phyloP scores from a whole-genome alignment of 2,329 filamentous ascomycete genomes.

The Xylariaceae sp. region DNA sequence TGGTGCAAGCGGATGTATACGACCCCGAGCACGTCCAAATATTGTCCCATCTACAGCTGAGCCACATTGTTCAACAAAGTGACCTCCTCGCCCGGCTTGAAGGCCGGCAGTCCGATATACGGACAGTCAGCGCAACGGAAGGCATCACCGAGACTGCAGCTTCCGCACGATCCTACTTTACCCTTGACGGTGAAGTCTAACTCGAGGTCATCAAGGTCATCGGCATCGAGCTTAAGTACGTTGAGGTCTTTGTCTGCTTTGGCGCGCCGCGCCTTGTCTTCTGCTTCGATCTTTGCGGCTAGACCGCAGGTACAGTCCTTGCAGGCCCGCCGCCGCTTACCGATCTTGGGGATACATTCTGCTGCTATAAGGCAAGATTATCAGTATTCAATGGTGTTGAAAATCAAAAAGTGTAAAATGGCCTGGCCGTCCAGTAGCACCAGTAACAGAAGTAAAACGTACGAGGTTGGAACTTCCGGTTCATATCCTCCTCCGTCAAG shows the following conservation, averaged over 20 bases:
- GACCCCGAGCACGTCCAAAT: not conserved
- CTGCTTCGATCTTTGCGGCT: slow-evolving; percentile 75
- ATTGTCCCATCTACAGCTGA: slow-evolving; percentile 55
- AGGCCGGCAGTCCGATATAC: slow-evolving; percentile 62
- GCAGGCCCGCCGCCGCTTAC: slow-evolving; percentile 86
- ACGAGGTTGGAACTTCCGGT: slow-evolving; percentile 74
- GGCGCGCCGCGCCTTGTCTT: slow-evolving; percentile 65
- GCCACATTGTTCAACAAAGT: slow-evolving; percentile 78
- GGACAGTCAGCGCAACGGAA: slow-evolving; percentile 63
- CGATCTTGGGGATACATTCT: slow-evolving; percentile 80
- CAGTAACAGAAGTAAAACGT: slow-evolving; percentile 37
- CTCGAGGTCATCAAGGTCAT: slow-evolving; percentile 67
- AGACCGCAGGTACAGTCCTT: slow-evolving; percentile 98
- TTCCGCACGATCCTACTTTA: slow-evolving; percentile 91
- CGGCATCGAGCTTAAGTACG: slow-evolving; percentile 63
- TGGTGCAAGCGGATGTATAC: not conserved
- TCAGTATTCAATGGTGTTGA: slow-evolving; percentile 20
- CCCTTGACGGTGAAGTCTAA: slow-evolving; percentile 97
- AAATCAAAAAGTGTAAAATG: not conserved
- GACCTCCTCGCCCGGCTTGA: slow-evolving; percentile 96
- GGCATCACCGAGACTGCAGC: slow-evolving; percentile 83
- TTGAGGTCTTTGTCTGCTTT: slow-evolving; percentile 58
- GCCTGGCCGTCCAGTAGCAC: not conserved
- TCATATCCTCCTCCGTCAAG: slow-evolving; percentile 78
- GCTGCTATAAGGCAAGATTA: slow-evolving; percentile 48